These are phyloP conservation scores for Russula earlei DNA, from an alignment of 768 basidiomycete species.

Conservation along the genomic window DNA sequence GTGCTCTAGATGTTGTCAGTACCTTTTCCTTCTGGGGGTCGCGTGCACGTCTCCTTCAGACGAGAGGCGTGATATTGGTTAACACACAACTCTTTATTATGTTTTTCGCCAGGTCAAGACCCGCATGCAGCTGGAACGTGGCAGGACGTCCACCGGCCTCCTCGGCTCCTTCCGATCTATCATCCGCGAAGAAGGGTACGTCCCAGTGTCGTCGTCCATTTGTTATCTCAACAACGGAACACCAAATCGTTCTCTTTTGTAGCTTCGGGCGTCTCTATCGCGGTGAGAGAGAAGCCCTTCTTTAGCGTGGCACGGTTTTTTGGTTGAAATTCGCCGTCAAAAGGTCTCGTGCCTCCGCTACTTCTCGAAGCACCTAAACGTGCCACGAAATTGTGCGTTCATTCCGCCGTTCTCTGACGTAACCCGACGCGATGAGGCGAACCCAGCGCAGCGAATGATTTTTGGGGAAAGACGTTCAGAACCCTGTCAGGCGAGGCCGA, in stretches of 20 bases:
- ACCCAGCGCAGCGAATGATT: slow-evolving; percentile 74
- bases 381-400: slow-evolving; percentile 83
- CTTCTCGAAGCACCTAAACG: slow-evolving; percentile 96
- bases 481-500: slow-evolving; percentile 54
- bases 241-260: slow-evolving; percentile 8
- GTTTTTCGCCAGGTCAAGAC: slow-evolving; percentile 71
- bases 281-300: slow-evolving; percentile 36
- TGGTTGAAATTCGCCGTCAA: neutral
- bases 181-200: slow-evolving; percentile 84
- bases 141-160: slow-evolving; percentile 65
- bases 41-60: neutral
- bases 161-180: slow-evolving; percentile 78
- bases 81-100: slow-evolving; percentile 3
- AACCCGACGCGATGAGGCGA: slow-evolving; percentile 1
- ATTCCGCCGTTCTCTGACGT: slow-evolving; percentile 5
- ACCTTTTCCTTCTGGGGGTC: neutral
- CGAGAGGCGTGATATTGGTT: neutral
- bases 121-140: slow-evolving; percentile 93
- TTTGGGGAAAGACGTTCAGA: slow-evolving; percentile 84
- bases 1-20: slow-evolving; percentile 71
- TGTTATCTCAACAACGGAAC: slow-evolving; percentile 14
- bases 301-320: neutral
- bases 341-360: slow-evolving; percentile 89
- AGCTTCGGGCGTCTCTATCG: slow-evolving; percentile 82
- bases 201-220: slow-evolving; percentile 6